A percentile compares a stretch with the other conserved stretches of the same genome.
Conservation (phyloP, 2,329 filamentous ascomycete species). For the Colletotrichum sp. region DNA sequence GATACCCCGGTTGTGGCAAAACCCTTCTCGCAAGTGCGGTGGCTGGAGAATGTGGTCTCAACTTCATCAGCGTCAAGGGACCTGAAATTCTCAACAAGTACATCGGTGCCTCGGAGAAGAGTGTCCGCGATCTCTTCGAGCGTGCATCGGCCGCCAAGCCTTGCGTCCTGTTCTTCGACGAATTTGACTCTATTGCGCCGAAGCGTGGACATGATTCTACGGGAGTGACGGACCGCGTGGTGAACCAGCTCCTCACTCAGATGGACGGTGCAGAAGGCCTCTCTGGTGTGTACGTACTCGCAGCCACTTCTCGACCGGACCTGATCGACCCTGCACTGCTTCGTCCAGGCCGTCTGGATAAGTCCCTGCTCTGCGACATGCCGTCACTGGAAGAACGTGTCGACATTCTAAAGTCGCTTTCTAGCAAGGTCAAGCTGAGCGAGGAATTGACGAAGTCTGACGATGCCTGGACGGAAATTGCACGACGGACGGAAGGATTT, state of each 20-base stretch:
- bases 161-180: conserved; percentile 97
- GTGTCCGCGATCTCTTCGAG: conserved; percentile 92
- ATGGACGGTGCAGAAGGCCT: conserved; percentile 98
- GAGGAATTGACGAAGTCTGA: conserved; percentile 64
- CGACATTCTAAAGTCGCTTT: conserved; percentile 88
- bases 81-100: conserved; percentile 99
- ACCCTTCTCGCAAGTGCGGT: conserved; percentile 94
- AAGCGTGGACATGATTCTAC: conserved; percentile 97
- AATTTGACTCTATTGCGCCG: conserved; percentile 97
- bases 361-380: conserved; percentile 90
- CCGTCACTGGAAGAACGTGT: conserved; percentile 79
- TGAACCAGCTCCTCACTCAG: conserved; percentile 96
- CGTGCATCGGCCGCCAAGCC: conserved; percentile 88
- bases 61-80: conserved; percentile 98
- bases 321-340: conserved; percentile 93
- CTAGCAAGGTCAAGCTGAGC: conserved; percentile 77
- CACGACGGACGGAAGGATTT: conserved; percentile 82
- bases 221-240: conserved; percentile 96
- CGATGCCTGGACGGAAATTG: conserved; percentile 73
- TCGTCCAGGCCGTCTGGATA: conserved; percentile 90
- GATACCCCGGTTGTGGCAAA: conserved; percentile 95
- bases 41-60: conserved; percentile 96
- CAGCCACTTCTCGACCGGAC: conserved; percentile 91
- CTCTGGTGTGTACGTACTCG: conserved; percentile 93
- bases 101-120: conserved; percentile 96